Conservation (phyloP, 1,284 basidiomycete species). For the Chalciporus sp. region DNA sequence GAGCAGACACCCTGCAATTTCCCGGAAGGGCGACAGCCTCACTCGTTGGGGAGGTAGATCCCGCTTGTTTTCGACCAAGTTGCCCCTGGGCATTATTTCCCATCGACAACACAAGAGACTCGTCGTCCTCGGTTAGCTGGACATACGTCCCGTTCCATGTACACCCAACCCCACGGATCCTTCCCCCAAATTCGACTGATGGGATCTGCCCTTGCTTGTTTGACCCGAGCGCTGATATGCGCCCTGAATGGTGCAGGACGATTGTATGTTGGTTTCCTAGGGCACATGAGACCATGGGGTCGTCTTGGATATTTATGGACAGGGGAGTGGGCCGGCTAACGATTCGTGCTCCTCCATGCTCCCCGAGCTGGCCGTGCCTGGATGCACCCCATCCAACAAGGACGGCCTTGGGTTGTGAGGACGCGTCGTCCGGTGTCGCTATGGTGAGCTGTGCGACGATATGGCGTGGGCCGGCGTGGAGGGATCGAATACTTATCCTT, state of each 20-base stretch:
- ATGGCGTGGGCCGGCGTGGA: constrained; percentile 76
- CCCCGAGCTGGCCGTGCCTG: constrained; percentile 79
- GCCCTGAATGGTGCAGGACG: constrained; percentile 52
- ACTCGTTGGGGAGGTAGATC: constrained; percentile 4
- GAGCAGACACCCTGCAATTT: constrained; percentile 25
- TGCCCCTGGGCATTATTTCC: constrained; percentile 76
- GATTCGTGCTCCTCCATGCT: constrained; percentile 17
- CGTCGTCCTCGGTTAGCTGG: constrained; percentile 32
- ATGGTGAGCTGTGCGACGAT: constrained; percentile 50
- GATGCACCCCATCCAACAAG: constrained; percentile 82
- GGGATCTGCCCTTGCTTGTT: constrained; percentile 71
- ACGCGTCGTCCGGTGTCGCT: neutral
- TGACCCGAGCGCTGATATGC: constrained; percentile 59
- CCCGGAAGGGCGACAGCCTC: constrained; percentile 40
- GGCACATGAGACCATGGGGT: constrained; percentile 42
- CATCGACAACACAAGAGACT: constrained; percentile 45
- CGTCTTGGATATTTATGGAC: constrained; percentile 25
- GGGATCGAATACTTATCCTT: constrained; percentile 37
- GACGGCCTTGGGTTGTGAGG: constrained; percentile 20
- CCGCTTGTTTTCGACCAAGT: constrained; percentile 48
- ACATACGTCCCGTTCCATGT: constrained; percentile 87
- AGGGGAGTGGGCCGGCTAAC: constrained; percentile 24
- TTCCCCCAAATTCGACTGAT: constrained; percentile 35
- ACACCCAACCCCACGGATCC: constrained; percentile 51
- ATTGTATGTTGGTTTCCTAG: constrained; percentile 77